Percentiles rank a stretch among this genome's conserved stretches.
phyloP scores from a whole-genome alignment of 495 filamentous ascomycete species.

The Margaritispora aquatica region DNA sequence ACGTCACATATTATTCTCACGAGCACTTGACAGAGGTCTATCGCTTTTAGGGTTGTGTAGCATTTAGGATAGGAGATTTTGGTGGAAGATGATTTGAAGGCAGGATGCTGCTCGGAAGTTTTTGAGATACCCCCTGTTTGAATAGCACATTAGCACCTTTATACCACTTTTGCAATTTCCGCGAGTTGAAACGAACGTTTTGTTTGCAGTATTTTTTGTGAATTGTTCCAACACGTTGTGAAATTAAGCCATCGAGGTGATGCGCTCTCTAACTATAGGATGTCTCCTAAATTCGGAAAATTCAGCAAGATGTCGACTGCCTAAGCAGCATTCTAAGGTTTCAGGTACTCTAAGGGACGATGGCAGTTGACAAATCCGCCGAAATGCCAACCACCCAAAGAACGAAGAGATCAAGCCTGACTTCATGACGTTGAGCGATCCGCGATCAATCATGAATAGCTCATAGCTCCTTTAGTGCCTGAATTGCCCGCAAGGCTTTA shows the following conservation, averaged over 20 bases:
- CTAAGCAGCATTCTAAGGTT: no score
- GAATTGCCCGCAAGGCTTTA: neutral
- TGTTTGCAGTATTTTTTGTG: no score
- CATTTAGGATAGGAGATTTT: neutral
- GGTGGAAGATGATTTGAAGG: neutral
- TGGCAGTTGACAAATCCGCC: no score
- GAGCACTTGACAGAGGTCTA: neutral
- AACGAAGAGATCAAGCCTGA: no score
- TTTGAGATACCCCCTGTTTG: constrained; percentile 4
- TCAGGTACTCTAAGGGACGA: no score
- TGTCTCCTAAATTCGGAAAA: no score
- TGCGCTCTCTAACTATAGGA: no score
- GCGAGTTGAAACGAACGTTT: neutral
- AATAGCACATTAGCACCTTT: neutral
- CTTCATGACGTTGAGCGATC: neutral
- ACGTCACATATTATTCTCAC: neutral
- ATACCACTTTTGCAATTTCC: neutral
- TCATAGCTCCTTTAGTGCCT: neutral
- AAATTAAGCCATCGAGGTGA: no score
- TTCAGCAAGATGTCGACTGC: no score
- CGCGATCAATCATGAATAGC: neutral
- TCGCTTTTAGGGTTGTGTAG: neutral
- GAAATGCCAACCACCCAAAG: neutral
- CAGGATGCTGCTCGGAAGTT: neutral
- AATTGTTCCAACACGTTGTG: no score